Evolutionary conservation across 1,139 yeast species (phyloP), one percentile per base, ranked within the genome.

Genomic region (Waltiozyma sp.): DNA sequence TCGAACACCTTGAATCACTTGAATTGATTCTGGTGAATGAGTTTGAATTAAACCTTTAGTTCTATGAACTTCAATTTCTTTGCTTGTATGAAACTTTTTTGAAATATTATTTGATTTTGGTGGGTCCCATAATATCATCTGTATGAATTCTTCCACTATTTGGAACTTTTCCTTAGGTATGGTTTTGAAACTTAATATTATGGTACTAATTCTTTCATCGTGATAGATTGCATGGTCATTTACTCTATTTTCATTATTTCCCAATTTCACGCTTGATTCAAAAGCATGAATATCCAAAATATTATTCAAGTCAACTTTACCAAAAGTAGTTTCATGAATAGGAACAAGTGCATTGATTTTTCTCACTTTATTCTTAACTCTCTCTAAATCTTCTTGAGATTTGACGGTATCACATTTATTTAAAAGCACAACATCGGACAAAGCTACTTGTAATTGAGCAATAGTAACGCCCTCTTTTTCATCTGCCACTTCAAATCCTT

Each of bases 1-100:
- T 47, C 97, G 68, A 0, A 91, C 98, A 5, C 95, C 97, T 59
- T 91, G 98, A n/a, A 91, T 65, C 2, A 91, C 88, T 19, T 42
- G 43, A 1, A 44, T 46, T 47, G 73, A 68, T 3, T 58, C 58
- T 2, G 46, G 41, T 16, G 13, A 11, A 26, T 51, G 47, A n/a
- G 47, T 45, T 3, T 80, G 73, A 16, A 87, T 52, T 8, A 86
- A 61, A 0, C 96, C 98, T 58, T 93, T 91, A 4, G 83, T 65
- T 48, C 99, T 65, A 53, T 88, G 96, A 2, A 91, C 69, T 52
- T 88, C 96, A 3, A 75, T 68, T 1, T 52, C 53, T 40, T 62
- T 59, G 1, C 68, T 75, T 28, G 63, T 63, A 15, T 26, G 23
- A 21, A 21, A 5, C 23, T 21, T 21, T 21, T 8, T 8, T 21